These are phyloP conservation scores for Zea luxurians DNA, from an alignment of 176 grass and related monocot species.

Conservation along the genomic window DNA sequence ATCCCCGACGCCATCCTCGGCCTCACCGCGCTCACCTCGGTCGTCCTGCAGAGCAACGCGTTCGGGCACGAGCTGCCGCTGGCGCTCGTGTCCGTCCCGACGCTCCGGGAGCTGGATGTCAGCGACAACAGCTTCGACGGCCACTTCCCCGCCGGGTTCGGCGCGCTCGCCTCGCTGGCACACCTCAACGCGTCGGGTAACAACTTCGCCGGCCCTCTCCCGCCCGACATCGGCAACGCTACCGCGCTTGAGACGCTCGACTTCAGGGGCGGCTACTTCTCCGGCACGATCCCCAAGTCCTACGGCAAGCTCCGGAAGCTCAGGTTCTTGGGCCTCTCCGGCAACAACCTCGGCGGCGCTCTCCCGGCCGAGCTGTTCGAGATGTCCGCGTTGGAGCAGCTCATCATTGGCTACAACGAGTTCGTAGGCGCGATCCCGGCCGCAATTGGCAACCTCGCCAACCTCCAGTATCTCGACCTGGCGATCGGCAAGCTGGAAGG, in stretches of 20 bases:
- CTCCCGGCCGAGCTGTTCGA: slow-evolving; percentile 71
- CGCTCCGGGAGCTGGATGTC: slow-evolving; percentile 62
- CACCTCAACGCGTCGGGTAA: slow-evolving; percentile 87
- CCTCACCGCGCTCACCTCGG: slow-evolving; percentile 57
- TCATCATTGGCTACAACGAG: slow-evolving; percentile 95
- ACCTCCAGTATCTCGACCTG: slow-evolving; percentile 87
- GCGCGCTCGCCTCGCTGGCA: slow-evolving; percentile 41
- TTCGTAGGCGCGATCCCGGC: slow-evolving; percentile 72
- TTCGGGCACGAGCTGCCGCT: slow-evolving; percentile 56
- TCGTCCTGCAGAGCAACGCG: slow-evolving; percentile 71
- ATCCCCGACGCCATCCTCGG: slow-evolving; percentile 57
- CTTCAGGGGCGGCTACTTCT: slow-evolving; percentile 83
- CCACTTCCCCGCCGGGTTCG: slow-evolving; percentile 66
- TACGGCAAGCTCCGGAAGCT: slow-evolving; percentile 73
- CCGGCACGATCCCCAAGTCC: slow-evolving; percentile 60
- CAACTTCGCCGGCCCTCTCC: slow-evolving; percentile 85
- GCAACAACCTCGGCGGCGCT: slow-evolving; percentile 83
- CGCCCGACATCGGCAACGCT: slow-evolving; percentile 62
- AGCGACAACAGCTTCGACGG: slow-evolving; percentile 91
- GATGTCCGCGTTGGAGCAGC: slow-evolving; percentile 69
- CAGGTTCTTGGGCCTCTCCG: slow-evolving; percentile 87
- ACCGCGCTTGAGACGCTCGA: slow-evolving; percentile 63
- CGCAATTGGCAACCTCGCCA: slow-evolving; percentile 69
- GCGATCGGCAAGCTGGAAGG: slow-evolving; percentile 73
- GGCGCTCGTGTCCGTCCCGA: slow-evolving; percentile 49